phyloP scores from a whole-genome alignment of 73 alveolate genomes.

The Paramecium sonneborni region DNA sequence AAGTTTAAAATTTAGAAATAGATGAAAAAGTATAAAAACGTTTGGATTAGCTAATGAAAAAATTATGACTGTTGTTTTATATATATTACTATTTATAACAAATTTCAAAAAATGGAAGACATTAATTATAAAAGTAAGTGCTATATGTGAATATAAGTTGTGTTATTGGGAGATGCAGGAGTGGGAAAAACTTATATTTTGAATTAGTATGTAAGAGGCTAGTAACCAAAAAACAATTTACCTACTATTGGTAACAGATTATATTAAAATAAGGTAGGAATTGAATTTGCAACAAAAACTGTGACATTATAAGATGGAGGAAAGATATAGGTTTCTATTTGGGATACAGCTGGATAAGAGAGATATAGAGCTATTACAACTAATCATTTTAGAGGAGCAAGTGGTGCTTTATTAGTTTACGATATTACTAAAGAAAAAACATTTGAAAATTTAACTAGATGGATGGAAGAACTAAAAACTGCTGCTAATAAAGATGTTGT shows the following conservation, averaged over 20 bases:
- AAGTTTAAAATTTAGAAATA: neutral
- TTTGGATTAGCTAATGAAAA: conserved; percentile 24
- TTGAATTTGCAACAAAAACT: conserved; percentile 86
- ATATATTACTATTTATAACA: neutral
- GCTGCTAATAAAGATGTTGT: conserved; percentile 89
- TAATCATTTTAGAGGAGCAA: conserved; percentile 94
- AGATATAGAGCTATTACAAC: conserved; percentile 85
- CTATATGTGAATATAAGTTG: conserved; percentile 67
- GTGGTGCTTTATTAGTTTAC: conserved; percentile 93
- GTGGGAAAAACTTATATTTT: conserved; percentile 82
- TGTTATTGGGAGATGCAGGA: conserved; percentile 85
- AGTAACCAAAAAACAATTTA: conserved; percentile 39
- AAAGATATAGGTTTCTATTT: conserved; percentile 77
- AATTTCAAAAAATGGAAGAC: conserved; percentile 40
- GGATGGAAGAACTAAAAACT: conserved; percentile 85
- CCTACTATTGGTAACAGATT: conserved; percentile 49
- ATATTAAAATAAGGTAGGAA: conserved; percentile 69
- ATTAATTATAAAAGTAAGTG: conserved; percentile 23
- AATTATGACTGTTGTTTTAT: neutral
- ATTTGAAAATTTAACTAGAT: conserved; percentile 80
- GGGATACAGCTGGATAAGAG: conserved; percentile 94
- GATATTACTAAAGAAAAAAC: conserved; percentile 85
- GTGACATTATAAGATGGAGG: conserved; percentile 84
- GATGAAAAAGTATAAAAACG: conserved; percentile 24
- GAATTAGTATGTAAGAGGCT: conserved; percentile 59